These are phyloP conservation scores for Wallacemonas sp. DNA, from an alignment of 208 protist genomes.

Conservation along the genomic window DNA sequence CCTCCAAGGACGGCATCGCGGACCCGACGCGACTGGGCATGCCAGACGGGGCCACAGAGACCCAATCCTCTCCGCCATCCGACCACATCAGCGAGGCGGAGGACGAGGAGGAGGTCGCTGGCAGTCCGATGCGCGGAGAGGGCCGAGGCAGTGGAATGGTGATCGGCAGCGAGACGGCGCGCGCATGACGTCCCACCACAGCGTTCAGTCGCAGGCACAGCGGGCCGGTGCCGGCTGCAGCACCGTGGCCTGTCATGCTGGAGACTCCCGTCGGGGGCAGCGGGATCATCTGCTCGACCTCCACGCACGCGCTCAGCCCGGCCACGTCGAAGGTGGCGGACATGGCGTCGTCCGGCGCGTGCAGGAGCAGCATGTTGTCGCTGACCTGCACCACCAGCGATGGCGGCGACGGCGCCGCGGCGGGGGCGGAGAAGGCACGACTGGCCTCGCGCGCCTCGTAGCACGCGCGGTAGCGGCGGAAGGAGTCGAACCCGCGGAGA, in stretches of 20 bases:
- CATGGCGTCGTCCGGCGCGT: slow-evolving; percentile 20
- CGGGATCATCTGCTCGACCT: slow-evolving; percentile 11
- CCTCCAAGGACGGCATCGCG: not conserved
- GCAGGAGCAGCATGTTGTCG: slow-evolving; percentile 56
- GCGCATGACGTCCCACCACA: slow-evolving; percentile 4
- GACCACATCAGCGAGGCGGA: not conserved
- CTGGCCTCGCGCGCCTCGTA: slow-evolving; percentile 10
- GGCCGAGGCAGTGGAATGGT: not conserved
- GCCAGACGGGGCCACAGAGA: not conserved
- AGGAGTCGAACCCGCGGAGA: slow-evolving; percentile 22
- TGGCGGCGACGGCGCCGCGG: slow-evolving; percentile 6
- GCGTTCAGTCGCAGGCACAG: slow-evolving; percentile 2
- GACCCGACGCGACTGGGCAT: slow-evolving; percentile 5
- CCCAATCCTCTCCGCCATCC: slow-evolving; percentile 2
- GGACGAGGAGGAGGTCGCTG: not conserved
- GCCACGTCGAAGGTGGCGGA: slow-evolving; percentile 43
- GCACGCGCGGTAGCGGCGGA: slow-evolving; percentile 21
- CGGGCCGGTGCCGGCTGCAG: not conserved
- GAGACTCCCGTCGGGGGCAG: not conserved
- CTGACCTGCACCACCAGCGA: slow-evolving; percentile 47
- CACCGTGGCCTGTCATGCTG: not conserved
- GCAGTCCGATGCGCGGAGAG: not conserved
- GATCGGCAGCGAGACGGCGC: not conserved
- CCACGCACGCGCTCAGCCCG: slow-evolving; percentile 15
- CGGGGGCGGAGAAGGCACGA: slow-evolving; percentile 10